phyloP scores from a whole-genome alignment of 1,139 yeast species.

The Pichia kudriavzevii region DNA sequence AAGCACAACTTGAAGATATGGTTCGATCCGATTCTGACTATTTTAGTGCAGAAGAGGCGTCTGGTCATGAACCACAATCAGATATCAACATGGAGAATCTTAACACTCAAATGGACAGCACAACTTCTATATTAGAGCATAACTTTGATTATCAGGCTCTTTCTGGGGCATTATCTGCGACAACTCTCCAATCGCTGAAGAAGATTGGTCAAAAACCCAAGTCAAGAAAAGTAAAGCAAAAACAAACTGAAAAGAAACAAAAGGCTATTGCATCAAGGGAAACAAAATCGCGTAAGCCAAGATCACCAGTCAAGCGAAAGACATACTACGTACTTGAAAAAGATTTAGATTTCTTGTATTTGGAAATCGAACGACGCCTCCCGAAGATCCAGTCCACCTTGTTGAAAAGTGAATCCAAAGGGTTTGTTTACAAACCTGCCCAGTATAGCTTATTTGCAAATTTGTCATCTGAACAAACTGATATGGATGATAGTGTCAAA shows the following conservation, averaged over 20 bases:
- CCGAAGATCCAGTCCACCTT: conserved; percentile 4
- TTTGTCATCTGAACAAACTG: conserved; percentile 3
- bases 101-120: no score
- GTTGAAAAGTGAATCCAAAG: conserved; percentile 9
- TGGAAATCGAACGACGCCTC: conserved; percentile 6
- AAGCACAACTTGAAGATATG: conserved; percentile 5
- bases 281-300: not conserved
- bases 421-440: conserved; percentile 17
- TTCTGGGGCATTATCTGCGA: no score
- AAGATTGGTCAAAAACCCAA: no score
- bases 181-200: no score
- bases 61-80: no score
- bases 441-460: conserved; percentile 11
- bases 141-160: no score
- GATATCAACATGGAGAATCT: no score
- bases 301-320: conserved; percentile 3
- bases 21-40: conserved; percentile 6
- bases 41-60: not conserved
- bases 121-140: not conserved
- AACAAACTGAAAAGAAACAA: not conserved
- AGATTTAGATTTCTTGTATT: conserved; percentile 15
- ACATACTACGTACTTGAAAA: conserved; percentile 11
- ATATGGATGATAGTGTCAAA: conserved; percentile 2
- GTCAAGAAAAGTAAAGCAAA: no score
- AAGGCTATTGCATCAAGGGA: not conserved